Evolutionary conservation across 495 filamentous ascomycete genomes (phyloP), one percentile per base, ranked within the genome.

Genomic region (Ramalina intermedia): DNA sequence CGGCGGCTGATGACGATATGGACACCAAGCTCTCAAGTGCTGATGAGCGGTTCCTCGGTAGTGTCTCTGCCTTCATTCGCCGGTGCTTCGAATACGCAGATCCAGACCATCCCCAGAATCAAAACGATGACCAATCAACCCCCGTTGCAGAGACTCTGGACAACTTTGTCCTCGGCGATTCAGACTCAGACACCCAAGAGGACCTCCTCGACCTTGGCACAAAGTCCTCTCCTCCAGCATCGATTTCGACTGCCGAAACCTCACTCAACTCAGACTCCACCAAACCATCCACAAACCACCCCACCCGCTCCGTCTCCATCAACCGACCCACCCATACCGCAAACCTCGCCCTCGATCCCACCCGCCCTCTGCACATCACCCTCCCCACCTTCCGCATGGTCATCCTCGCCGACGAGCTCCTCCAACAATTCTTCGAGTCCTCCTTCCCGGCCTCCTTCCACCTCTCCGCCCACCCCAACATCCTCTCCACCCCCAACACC

Each of bases 371-470:
- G 0, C 82, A 94, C 63, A 96, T 98, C 60, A 96, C 93, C 7
- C 79, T 98, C 8, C 93, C 93, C 0, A 98, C 91, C 18, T 98
- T 98, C 74, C 83, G 91, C 55, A 98, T 98, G 91, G 87, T 98
- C 21, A 81, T 98, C 40, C 77, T 98, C 18, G 91, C 91, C 49
- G 91, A 98, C 62, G 91, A 98, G 58, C 73, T 90, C 3, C 78
- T 98, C 12, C 90, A 98, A 58, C 81, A 87, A 55, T 98, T 98
- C 65, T 98, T 98, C 62, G 91, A 98, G 64, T 81, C 72, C 29
- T 78, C 76, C 50, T 84, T 86, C 67, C 73, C 79, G 0, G 77
- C 77, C 53, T 83, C 78, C n/a, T 84, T 86, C 69, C 73, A 69
- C 43, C 74, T 86, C 17, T 72, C 75, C 47, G 72, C 76, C 29